Conservation (phyloP, 371 early-diverging fungal species). For the Zancudomyces culisetae region DNA sequence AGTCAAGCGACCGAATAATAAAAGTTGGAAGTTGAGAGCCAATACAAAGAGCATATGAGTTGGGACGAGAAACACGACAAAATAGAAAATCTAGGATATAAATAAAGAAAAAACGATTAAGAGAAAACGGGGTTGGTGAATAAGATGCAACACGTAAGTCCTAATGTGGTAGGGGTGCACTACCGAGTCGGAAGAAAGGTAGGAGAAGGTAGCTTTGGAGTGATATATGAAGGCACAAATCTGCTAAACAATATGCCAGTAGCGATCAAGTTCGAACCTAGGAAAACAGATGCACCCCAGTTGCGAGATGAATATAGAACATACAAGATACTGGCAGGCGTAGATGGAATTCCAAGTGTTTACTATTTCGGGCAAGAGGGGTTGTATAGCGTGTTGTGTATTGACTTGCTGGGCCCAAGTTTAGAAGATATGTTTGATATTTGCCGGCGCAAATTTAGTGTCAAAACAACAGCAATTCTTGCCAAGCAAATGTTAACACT, state of each 20-base stretch:
- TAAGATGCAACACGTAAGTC: constrained; percentile 18
- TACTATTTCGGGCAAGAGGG: constrained; percentile 95
- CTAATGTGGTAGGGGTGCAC: constrained; percentile 67
- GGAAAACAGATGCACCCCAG: background rate
- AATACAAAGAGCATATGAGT: too few relatives aligned
- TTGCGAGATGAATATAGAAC: background rate
- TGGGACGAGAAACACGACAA: too few relatives aligned
- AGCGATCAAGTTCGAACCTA: background rate
- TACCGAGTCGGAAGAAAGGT: constrained; percentile 88
- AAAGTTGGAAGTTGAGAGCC: too few relatives aligned
- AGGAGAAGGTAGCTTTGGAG: constrained; percentile 93
- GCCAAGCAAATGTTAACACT: constrained; percentile 85
- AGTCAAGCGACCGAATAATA: too few relatives aligned
- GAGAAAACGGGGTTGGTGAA: too few relatives aligned
- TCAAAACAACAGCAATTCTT: constrained; percentile 89
- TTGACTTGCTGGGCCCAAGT: constrained; percentile 95
- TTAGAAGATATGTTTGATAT: constrained; percentile 95
- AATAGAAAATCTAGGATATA: too few relatives aligned
- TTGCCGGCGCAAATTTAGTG: constrained; percentile 72
- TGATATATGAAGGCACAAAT: constrained; percentile 79
- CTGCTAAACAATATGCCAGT: constrained; percentile 1
- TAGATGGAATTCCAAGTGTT: constrained; percentile 68
- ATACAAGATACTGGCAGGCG: background rate
- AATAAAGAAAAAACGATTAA: too few relatives aligned
- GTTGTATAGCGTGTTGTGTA: constrained; percentile 84